Conservation (phyloP, 2,329 filamentous ascomycete genomes). For the Cordyceps javanica region DNA sequence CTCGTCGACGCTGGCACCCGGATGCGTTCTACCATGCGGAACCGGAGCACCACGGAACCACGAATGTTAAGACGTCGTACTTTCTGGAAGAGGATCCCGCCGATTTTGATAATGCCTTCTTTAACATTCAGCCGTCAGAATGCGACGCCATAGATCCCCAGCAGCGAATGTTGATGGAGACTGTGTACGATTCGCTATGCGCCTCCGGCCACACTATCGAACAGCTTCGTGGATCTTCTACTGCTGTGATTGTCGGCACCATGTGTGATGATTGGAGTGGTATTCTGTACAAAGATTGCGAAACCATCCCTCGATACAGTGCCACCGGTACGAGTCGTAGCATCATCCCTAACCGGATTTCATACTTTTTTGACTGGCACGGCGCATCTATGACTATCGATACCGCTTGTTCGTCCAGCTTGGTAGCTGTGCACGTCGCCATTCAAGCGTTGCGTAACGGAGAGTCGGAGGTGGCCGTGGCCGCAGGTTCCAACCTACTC, state of each 20-base stretch:
- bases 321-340: constrained; percentile 21
- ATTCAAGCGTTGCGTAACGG: constrained; percentile 19
- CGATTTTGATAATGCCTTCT: constrained; percentile 18
- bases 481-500: constrained; percentile 25
- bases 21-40: constrained; percentile 23
- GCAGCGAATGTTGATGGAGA: constrained; percentile 25
- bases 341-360: constrained; percentile 33
- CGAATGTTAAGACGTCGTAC: constrained; percentile 20
- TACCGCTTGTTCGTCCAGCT: constrained; percentile 32
- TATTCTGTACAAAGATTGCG: not conserved
- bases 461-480: constrained; percentile 27
- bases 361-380: constrained; percentile 33
- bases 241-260: not conserved
- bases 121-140: constrained; percentile 17
- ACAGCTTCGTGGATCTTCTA: not conserved
- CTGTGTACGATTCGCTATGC: constrained; percentile 23
- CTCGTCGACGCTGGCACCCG: not conserved
- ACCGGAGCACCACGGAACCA: constrained; percentile 11
- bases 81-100: constrained; percentile 23
- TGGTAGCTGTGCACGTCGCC: constrained; percentile 28
- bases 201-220: constrained; percentile 1
- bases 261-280: constrained; percentile 8
- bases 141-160: constrained; percentile 24
- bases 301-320: not conserved
- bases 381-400: constrained; percentile 27